Evolutionary conservation across 2,329 filamentous ascomycete genomes (phyloP), one percentile per base, ranked within the genome.

Genomic region (Exserohilum turcica): DNA sequence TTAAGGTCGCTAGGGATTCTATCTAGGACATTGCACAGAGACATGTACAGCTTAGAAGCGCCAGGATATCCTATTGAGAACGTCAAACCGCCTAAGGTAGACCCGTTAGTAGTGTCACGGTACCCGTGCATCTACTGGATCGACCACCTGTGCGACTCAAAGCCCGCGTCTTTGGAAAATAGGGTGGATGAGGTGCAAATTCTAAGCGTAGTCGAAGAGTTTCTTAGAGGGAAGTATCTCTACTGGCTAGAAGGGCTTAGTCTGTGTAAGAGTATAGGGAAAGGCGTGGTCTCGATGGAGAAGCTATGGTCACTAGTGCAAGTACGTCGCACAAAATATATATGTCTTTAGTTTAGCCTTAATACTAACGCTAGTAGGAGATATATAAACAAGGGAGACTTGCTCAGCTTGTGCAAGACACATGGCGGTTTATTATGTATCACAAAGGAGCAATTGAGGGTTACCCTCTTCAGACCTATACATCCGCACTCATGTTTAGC

Each of bases 381-480:
- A 9, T 33, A 16, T 19, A 21, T 12, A 6, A 33, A 21, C 27
- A 15, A 8, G 7, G 31, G 7, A 53, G 5, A 28, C 19, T 32
- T n/a, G 19, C 15, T 31, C n/a, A 40, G 13, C 45, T 59, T 12
- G 43, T 59, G 24, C 7, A 51, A 21, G 59, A 64, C 36, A 53
- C 51, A 8, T 42, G 29, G n/a, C 48, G 56, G 28, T 67, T 70
- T 45, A 52, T 65, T 38, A 49, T 60, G 36, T 57, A 52, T 29
- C 36, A 47, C 60, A 66, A 35, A 48, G 56, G 48, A 46, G 49
- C n/a, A 52, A 24, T 57, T 59, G 18, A 32, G 52, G 29, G 44
- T 45, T 29, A 51, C 47, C 52, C 60, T 42, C 36, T 37, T 39
- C 12, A 28, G 37, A 18, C 56, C 49, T 47, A 38, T 52, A 8